Evolutionary conservation across 257 asterid species (phyloP).

Genomic region (Lycium barbarum): DNA sequence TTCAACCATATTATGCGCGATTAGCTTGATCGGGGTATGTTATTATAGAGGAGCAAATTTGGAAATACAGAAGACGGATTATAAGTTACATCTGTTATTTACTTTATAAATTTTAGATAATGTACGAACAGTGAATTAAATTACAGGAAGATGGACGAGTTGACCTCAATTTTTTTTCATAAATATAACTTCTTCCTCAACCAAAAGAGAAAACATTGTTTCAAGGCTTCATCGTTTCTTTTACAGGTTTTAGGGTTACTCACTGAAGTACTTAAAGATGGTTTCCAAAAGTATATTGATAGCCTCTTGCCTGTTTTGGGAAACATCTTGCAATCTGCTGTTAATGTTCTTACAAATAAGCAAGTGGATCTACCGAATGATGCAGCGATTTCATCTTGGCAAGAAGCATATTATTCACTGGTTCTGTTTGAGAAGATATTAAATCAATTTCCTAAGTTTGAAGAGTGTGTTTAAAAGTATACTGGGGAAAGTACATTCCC

Average conservation of each 20-base stretch:
- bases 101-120: too few relatives aligned
- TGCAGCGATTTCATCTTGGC: constrained; percentile 67
- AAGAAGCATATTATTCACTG: constrained; percentile 87
- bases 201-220: too few relatives aligned
- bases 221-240: too few relatives aligned
- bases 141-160: not conserved
- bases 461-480: too few relatives aligned
- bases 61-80: not conserved
- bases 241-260: too few relatives aligned
- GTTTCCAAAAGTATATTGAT: constrained; percentile 57
- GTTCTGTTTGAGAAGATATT: constrained; percentile 85
- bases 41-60: constrained; percentile 17
- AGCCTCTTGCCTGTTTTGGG: constrained; percentile 59
- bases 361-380: constrained; percentile 55
- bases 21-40: not conserved
- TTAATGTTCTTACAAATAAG: constrained; percentile 41
- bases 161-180: not conserved
- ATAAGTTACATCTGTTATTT: too few relatives aligned
- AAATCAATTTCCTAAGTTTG: constrained; percentile 51
- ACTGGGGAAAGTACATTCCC: not conserved
- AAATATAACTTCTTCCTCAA: too few relatives aligned
- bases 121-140: too few relatives aligned
- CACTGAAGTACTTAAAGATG: too few relatives aligned
- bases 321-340: constrained; percentile 65
- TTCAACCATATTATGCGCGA: not conserved